A percentile compares a stretch with the other conserved stretches of the same genome.
phyloP scores from a whole-genome alignment of 2,329 filamentous ascomycete species.

The Aspergillus calidoustus region DNA sequence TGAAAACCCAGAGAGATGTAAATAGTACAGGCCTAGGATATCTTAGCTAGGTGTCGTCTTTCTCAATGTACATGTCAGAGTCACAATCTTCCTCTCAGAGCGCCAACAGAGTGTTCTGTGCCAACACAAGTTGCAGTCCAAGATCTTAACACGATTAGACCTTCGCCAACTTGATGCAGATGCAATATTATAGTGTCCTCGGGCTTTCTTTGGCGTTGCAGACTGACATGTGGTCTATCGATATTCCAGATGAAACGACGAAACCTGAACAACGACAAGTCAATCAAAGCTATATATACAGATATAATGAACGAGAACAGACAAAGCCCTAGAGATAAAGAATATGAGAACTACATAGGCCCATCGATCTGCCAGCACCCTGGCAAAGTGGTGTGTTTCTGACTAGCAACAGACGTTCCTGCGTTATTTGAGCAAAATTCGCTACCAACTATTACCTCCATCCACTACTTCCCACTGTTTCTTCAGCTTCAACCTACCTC shows the following conservation, averaged over 20 bases:
- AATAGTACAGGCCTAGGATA: not conserved
- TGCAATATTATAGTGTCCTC: not conserved
- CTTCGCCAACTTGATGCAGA: not conserved
- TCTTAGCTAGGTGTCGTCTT: not conserved
- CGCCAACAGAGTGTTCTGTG: not conserved
- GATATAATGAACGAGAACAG: not conserved
- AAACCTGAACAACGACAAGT: not conserved
- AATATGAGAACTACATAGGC: not conserved
- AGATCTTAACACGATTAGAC: not conserved
- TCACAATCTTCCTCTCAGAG: not conserved
- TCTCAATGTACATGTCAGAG: not conserved
- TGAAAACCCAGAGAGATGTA: not conserved
- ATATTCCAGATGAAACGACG: not conserved
- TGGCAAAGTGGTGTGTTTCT: not conserved
- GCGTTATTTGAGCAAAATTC: constrained; percentile 1
- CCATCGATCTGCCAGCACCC: not conserved
- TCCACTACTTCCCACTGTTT: not conserved
- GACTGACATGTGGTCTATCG: not conserved
- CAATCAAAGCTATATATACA: not conserved
- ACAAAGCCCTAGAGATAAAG: not conserved
- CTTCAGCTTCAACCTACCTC: not conserved
- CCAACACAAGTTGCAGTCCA: not conserved
- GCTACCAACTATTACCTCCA: not conserved
- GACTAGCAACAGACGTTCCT: constrained; percentile 9
- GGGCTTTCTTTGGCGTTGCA: not conserved